Evolutionary conservation across 202 grass and related monocot genomes (phyloP), one percentile per base, ranked within the genome.

Genomic region (Tripidium arundinaceum): DNA sequence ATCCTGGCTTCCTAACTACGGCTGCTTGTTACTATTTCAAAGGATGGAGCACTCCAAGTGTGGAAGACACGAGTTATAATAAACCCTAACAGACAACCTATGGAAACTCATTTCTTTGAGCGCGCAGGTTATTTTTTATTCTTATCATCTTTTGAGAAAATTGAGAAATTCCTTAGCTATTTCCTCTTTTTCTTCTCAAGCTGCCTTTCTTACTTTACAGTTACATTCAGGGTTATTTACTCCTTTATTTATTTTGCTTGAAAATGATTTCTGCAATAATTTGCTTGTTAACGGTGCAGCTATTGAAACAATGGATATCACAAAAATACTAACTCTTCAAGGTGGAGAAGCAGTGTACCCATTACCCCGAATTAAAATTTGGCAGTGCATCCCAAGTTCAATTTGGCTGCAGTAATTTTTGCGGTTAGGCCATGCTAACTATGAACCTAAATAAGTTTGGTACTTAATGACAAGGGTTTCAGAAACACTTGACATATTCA

Each of bases 321-420:
- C 90, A 41, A 88, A 91, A 70, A 88, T 98, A 93, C 85, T 98
- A 69, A 93, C 96, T 81, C 88, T 87, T 89, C 92, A 98, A 83
- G 96, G 93, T 83, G 96, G 96, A 75, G 96, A 98, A 90, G 96
- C 92, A 68, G 96, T 98, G n/a, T 98, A 98, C 86, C 96, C 96
- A 73, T 86, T 98, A 75, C 96, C 92, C 62, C 82, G 86, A 79
- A 95, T 99, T 22, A 95, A 83, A 91, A 77, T 81, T 81, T 99
- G 75, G 77, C 92, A 40, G 88, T 91, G 68, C 96, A 99, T 78
- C 92, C 96, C 29, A 99, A 95, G 76, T 99, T 91, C 80, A 99
- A 99, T 87, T 90, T 99, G 80, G 85, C 88, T 80, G 88, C 90
- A 82, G 88, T 94, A 29, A 79, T 92, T 70, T 99, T 99, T 93